Conservation (phyloP, 1,284 basidiomycete species). For the Ganoderma leucocontextum region DNA sequence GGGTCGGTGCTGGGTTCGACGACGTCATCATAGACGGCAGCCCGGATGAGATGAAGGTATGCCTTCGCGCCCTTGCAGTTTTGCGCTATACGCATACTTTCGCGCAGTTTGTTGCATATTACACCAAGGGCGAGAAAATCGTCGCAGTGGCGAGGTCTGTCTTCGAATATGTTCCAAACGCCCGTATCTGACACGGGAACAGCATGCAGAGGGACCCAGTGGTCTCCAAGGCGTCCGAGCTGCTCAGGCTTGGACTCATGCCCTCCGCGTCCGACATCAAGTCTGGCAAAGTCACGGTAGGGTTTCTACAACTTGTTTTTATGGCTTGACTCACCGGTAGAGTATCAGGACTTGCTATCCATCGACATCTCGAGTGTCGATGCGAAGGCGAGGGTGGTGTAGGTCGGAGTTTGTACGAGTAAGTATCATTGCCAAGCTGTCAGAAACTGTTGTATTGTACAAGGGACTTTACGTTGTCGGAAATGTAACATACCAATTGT, state of each 20-base stretch:
- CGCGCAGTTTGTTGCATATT: conserved; percentile 86
- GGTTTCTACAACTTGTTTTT: not conserved
- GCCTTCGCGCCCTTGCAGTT: conserved; percentile 15
- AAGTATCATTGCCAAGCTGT: not conserved
- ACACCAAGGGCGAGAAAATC: conserved; percentile 79
- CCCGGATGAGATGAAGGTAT: conserved; percentile 81
- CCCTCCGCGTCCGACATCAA: conserved; percentile 81
- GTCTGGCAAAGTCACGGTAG: conserved; percentile 58
- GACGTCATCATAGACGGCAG: conserved; percentile 85
- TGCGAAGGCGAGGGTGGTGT: conserved; percentile 38
- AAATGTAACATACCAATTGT: not conserved
- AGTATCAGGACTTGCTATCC: conserved; percentile 38
- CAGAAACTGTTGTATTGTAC: conserved; percentile 6
- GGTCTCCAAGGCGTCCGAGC: conserved; percentile 83
- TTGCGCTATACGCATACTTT: not conserved
- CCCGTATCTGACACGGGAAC: not conserved
- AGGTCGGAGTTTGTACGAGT: conserved; percentile 9
- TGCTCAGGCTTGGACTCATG: conserved; percentile 85
- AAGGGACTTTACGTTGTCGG: not conserved
- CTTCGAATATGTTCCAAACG: not conserved
- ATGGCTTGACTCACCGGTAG: not conserved
- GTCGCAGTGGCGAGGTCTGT: conserved; percentile 81
- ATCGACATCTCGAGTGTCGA: conserved; percentile 39
- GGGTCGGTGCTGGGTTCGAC: conserved; percentile 89
- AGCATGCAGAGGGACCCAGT: conserved; percentile 88